Conservation (phyloP, 176 grass and related monocot species). For the Oryza coarctata region DNA sequence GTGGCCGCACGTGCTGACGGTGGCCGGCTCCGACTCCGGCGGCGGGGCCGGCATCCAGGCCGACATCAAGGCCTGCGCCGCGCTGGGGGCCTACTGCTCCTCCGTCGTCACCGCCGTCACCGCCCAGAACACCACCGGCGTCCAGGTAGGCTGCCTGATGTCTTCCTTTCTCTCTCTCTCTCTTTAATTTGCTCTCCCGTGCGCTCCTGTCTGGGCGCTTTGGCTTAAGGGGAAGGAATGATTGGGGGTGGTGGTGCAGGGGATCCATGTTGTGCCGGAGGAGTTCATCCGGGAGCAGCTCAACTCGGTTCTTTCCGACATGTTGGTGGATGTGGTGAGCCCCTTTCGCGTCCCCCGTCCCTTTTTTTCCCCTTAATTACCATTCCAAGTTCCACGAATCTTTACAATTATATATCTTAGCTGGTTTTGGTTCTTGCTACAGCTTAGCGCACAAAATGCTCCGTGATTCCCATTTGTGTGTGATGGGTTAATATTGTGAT, state of each 20-base stretch:
- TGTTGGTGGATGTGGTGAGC: constrained; percentile 90
- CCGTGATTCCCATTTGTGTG: not conserved
- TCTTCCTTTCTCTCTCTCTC: too few relatives aligned
- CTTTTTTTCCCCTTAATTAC: not conserved
- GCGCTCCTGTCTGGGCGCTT: not conserved
- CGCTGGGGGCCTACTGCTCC: constrained; percentile 84
- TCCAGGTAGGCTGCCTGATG: constrained; percentile 52
- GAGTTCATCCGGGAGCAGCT: constrained; percentile 75
- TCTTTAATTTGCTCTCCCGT: not conserved
- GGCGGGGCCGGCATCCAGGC: constrained; percentile 86
- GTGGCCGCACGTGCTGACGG: constrained; percentile 81
- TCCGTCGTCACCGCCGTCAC: constrained; percentile 88
- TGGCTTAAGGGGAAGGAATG: not conserved
- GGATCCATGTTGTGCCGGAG: constrained; percentile 79
- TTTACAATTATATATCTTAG: not conserved
- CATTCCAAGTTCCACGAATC: not conserved
- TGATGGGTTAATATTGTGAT: not conserved
- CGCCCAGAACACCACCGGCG: constrained; percentile 89
- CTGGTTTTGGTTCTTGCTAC: not conserved
- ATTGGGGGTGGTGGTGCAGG: constrained; percentile 37
- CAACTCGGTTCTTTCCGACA: constrained; percentile 82
- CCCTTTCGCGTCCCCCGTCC: not conserved
- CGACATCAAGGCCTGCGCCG: constrained; percentile 88
- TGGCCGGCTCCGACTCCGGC: constrained; percentile 85
- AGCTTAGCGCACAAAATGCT: not conserved